Conservation (phyloP, 1,284 basidiomycete genomes). For the Cerioporus squamosus region DNA sequence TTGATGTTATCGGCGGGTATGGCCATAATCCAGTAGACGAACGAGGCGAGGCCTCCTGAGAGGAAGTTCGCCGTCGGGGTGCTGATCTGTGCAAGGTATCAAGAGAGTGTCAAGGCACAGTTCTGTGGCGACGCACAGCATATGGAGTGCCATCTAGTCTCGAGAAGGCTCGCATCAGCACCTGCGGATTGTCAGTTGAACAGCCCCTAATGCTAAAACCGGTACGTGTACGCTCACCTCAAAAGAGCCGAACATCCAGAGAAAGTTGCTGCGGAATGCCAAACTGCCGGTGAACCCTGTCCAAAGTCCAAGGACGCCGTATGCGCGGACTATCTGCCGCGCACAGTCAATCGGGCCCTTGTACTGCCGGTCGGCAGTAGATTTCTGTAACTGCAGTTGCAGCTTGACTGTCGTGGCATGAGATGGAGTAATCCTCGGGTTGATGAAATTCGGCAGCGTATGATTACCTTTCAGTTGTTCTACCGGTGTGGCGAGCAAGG, state of each 20-base stretch:
- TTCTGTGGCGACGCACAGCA: slow-evolving; percentile 44
- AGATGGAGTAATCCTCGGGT: not conserved
- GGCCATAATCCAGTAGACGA: slow-evolving; percentile 69
- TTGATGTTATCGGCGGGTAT: slow-evolving; percentile 83
- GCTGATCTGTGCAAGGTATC: slow-evolving; percentile 49
- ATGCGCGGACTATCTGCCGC: slow-evolving; percentile 55
- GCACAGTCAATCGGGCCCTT: slow-evolving; percentile 68
- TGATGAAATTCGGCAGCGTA: not conserved
- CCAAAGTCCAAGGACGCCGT: slow-evolving; percentile 65
- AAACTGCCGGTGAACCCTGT: slow-evolving; percentile 68
- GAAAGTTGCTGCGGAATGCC: slow-evolving; percentile 66
- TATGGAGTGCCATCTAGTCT: slow-evolving; percentile 54
- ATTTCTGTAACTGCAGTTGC: slow-evolving; percentile 72
- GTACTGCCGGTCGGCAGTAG: slow-evolving; percentile 59
- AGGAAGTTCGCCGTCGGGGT: slow-evolving; percentile 71
- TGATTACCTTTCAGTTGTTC: slow-evolving; percentile 69
- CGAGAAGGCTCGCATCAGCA: slow-evolving; percentile 61
- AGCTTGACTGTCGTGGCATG: slow-evolving; percentile 58
- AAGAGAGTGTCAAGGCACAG: not conserved
- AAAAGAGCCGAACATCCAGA: slow-evolving; percentile 71
- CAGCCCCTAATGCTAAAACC: not conserved
- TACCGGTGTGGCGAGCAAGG: slow-evolving; percentile 71
- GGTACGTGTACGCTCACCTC: slow-evolving; percentile 44
- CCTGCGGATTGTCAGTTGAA: slow-evolving; percentile 36
- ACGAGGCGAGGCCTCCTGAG: slow-evolving; percentile 67